A percentile compares a stretch with the other conserved stretches of the same genome.
Evolutionary conservation across 331 rosid species (phyloP).

Genomic region (Saraca asoca): DNA sequence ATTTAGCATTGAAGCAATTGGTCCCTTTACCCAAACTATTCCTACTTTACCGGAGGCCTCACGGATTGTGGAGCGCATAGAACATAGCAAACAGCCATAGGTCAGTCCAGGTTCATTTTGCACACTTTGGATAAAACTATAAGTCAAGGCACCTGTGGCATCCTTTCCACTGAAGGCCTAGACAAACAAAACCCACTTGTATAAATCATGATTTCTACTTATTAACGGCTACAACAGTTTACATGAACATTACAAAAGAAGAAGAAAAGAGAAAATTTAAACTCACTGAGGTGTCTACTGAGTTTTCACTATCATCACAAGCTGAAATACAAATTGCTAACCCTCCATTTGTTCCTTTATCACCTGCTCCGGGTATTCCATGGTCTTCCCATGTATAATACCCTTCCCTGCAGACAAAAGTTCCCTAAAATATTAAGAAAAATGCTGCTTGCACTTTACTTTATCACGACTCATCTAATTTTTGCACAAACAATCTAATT

Average conservation of each 20-base stretch:
- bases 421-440: background rate
- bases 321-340: constrained; percentile 60
- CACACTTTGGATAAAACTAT: constrained; percentile 55
- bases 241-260: background rate
- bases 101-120: constrained; percentile 52
- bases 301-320: constrained; percentile 54
- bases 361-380: constrained; percentile 13
- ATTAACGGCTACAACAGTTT: background rate
- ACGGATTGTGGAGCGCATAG: constrained; percentile 47
- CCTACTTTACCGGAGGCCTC: constrained; percentile 52
- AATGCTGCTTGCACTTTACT: too few relatives aligned
- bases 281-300: constrained; percentile 54
- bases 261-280: background rate
- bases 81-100: constrained; percentile 49
- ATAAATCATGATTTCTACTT: background rate
- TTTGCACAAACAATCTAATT: too few relatives aligned
- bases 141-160: constrained; percentile 57
- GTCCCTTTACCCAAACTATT: constrained; percentile 16
- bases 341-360: constrained; percentile 66
- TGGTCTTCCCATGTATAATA: constrained; percentile 54
- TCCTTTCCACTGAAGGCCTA: constrained; percentile 54
- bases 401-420: constrained; percentile 46
- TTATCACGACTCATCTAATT: too few relatives aligned
- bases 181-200: background rate
- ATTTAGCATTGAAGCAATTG: constrained; percentile 35